Percentiles rank a stretch among this genome's conserved stretches.
Evolutionary conservation across 2,329 filamentous ascomycete genomes (phyloP).

Genomic region (Diaporthe nobilis): DNA sequence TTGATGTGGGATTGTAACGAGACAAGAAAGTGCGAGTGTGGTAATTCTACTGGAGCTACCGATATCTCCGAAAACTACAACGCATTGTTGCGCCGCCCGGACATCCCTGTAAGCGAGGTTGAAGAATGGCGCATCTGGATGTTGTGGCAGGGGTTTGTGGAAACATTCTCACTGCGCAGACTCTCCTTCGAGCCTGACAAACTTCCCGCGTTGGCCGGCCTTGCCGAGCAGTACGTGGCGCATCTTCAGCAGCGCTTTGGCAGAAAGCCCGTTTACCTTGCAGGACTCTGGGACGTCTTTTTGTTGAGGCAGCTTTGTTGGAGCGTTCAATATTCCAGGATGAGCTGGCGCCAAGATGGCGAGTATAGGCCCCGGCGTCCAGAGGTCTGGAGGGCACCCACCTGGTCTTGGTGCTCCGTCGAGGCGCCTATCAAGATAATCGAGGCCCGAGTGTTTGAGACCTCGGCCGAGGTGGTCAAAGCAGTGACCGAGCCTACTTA

Average conservation of each 20-base stretch:
- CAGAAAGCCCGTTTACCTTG: constrained; percentile 19
- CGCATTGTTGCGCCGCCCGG: constrained; percentile 15
- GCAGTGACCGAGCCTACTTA: constrained; percentile 8
- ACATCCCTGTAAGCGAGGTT: neutral
- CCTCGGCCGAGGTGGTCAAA: constrained; percentile 3
- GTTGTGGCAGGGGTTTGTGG: constrained; percentile 20
- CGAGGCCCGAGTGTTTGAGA: neutral
- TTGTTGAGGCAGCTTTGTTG: constrained; percentile 17
- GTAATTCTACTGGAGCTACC: neutral
- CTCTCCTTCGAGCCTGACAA: constrained; percentile 34
- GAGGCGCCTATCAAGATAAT: constrained; percentile 19
- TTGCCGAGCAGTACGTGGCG: constrained; percentile 34
- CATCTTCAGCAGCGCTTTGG: neutral
- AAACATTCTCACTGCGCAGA: constrained; percentile 15
- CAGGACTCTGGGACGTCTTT: constrained; percentile 25
- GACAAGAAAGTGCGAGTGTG: constrained; percentile 18
- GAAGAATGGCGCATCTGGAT: constrained; percentile 20
- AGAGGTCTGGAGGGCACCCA: constrained; percentile 21
- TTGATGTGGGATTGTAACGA: constrained; percentile 36
- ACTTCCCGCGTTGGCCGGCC: constrained; percentile 37
- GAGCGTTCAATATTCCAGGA: neutral
- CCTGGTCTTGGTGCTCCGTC: constrained; percentile 20
- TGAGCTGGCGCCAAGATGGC: constrained; percentile 12
- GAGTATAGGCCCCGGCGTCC: constrained; percentile 16
- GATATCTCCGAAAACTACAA: constrained; percentile 23